Evolutionary conservation across 176 grass and related monocot genomes (phyloP), one percentile per base, ranked within the genome.

Genomic region (Oryza glumipatula): DNA sequence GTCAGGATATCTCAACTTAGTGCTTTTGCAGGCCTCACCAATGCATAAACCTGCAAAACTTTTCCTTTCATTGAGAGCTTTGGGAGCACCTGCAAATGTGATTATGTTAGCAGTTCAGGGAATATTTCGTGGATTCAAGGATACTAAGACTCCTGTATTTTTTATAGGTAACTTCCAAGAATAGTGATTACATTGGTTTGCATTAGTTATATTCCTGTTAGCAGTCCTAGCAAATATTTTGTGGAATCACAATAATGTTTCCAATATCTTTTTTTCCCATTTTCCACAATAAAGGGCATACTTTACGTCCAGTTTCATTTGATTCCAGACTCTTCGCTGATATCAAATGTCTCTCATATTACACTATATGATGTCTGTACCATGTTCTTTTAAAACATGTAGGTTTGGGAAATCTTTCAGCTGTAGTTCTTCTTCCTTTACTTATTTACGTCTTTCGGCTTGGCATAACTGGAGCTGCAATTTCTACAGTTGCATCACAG

Each of bases 101-200:
- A 38, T 98, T 76, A 92, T 88, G 84, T 85, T 98, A 46, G 96
- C 96, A 9, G 84, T 94, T 77, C 96, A 98, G 86, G 96, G 96
- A 65, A 85, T 95, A 65, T 98, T 95, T 70, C 88, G 96, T 82
- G 96, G 96, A 81, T 92, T 98, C 70, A 95, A 95, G 87, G 96
- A 98, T 80, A 98, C 96, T 24, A 87, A 92, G 83, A 98, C 93
- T 82, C 93, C 96, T 3, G 79, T 98, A 28, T 80, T 94, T 92
- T 94, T 87, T 65, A 90, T 89, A 76, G 96, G 96, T 98, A 92
- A 84, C 22, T 80, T 76, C 65, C n/a, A 54, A 85, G 65, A 77
- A n/a, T n/a, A n/a, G n/a, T n/a, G 76, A 26, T 52, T 81, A 19
- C 58, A 65, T 51, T 83, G 45, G 33, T 82, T 67, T 35, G 10